phyloP scores from a whole-genome alignment of 257 asterid species.

The Solanum medicagineum region DNA sequence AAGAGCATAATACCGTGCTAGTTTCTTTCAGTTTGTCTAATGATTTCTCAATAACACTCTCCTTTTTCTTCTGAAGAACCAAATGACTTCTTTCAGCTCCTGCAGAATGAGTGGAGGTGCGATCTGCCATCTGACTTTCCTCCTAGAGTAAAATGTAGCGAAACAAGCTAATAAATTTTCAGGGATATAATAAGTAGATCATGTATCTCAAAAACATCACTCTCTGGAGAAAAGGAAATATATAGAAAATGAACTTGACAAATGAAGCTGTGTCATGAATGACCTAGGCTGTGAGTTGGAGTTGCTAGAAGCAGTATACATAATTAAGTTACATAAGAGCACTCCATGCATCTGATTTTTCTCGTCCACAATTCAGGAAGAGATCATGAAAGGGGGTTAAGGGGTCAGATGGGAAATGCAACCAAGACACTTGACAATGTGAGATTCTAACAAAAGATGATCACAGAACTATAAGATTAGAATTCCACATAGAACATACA shows the following conservation, averaged over 20 bases:
- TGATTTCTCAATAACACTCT: slow-evolving; percentile 58
- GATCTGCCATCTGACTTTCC: slow-evolving; percentile 40
- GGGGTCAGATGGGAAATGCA: neutral
- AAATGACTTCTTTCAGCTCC: slow-evolving; percentile 23
- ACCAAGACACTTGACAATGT: neutral
- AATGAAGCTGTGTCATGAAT: neutral
- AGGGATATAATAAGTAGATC: neutral
- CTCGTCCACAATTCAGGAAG: neutral
- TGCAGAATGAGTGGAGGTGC: slow-evolving; percentile 17
- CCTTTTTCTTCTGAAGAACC: slow-evolving; percentile 58
- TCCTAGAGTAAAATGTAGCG: slow-evolving; percentile 38
- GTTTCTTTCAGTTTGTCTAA: slow-evolving; percentile 86
- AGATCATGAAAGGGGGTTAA: neutral
- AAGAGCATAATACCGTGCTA: slow-evolving; percentile 49
- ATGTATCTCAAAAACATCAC: neutral
- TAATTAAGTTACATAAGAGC: neutral
- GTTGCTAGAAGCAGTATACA: neutral
- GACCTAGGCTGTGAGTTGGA: neutral
- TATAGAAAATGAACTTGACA: neutral
- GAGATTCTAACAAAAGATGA: neutral
- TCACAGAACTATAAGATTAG: neutral
- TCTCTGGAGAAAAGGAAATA: neutral
- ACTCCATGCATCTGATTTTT: neutral
- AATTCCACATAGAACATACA: neutral
- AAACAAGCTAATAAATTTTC: slow-evolving; percentile 3